Evolutionary conservation across 345 rosid genomes (phyloP).

Genomic region (Citrus sp.): DNA sequence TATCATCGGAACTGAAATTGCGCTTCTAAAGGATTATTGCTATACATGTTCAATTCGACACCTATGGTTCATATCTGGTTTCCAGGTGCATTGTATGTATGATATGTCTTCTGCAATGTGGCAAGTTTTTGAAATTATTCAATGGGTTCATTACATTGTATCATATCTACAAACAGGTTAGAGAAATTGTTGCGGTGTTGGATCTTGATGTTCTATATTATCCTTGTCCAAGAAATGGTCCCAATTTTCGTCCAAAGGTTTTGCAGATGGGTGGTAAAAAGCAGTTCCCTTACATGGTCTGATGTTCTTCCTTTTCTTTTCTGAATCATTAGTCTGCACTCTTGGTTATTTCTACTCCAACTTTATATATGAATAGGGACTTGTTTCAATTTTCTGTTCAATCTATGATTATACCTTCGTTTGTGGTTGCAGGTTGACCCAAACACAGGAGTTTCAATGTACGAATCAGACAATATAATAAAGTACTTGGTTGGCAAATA

Average conservation of each 20-base stretch:
- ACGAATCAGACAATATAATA: conserved; percentile 90
- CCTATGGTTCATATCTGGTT: neutral
- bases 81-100: neutral
- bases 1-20: neutral
- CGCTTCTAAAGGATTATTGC: neutral
- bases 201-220: conserved; percentile 90
- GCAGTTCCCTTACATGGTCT: conserved; percentile 96
- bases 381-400: neutral
- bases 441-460: conserved; percentile 85
- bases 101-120: neutral
- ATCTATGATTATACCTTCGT: conserved; percentile 12
- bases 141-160: neutral
- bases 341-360: neutral
- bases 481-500: conserved; percentile 78
- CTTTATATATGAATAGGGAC: neutral
- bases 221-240: conserved; percentile 92
- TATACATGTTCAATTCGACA: neutral
- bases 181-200: conserved; percentile 85
- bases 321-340: neutral
- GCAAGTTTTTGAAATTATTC: neutral
- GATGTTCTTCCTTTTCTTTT: conserved; percentile 21
- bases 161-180: conserved; percentile 51
- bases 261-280: conserved; percentile 81
- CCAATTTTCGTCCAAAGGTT: conserved; percentile 81
- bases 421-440: conserved; percentile 71